Evolutionary conservation across 345 rosid species (phyloP), one percentile per base, ranked within the genome.

Genomic region (Hypericum perforatum): DNA sequence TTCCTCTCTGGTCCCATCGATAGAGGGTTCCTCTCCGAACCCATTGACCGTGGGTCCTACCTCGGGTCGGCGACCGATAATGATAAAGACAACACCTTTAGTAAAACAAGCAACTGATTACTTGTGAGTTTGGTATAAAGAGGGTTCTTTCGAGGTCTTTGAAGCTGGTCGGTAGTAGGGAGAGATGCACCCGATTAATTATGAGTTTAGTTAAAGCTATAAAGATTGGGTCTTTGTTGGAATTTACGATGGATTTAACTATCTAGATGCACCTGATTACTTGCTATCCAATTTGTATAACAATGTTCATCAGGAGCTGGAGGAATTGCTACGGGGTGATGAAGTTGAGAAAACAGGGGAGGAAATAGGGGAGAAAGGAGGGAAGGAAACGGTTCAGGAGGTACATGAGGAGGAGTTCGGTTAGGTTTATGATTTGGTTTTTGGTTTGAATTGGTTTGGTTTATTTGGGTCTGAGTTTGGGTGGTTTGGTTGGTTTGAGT

Each of bases 201-300:
- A 15, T 5, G 47, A 15, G 5, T 5, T n/a, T 15, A 11, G 47
- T 8, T 7, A 11, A 5, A 29, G n/a, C 12, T 7, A 91, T 59
- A 96, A 91, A 63, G 96, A 96, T 59, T 91, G 98, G 98, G 68
- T 91, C 47, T 91, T 77, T 71, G 78, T 87, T 11, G 98, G 96
- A 50, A 91, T 91, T 61, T 91, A 91, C 74, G 98, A 91, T 72
- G 98, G 98, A 49, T 91, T 91, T 66, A 91, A 89, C 62, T 96
- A 96, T 48, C 98, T 96, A 6, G 98, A 91, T 80, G 98, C 98
- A 14, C 94, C 98, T 0, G 98, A 91, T 58, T 91, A 87, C 63
- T 74, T 91, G 32, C 87, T 91, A 87, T 75, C 81, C 70, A 75
- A 85, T 75, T 83, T 91, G 38, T 86, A 91, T 63, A 82, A 67